These are phyloP conservation scores for Mycena vitilis DNA, from an alignment of 768 basidiomycete species.

Conservation along the genomic window DNA sequence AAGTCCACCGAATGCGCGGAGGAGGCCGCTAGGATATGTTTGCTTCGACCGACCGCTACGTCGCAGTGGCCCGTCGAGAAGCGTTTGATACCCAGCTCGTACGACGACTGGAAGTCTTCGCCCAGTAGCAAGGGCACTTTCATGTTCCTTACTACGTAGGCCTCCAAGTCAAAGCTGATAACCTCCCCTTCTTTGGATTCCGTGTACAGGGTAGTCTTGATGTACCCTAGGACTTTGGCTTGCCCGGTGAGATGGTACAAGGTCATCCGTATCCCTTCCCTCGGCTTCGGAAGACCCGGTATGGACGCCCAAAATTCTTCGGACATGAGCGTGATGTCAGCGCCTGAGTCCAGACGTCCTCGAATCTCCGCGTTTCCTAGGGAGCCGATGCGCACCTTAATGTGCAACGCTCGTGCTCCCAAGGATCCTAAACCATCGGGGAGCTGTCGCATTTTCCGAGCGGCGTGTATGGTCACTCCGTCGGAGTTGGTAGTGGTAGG, in stretches of 20 bases:
- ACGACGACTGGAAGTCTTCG: too few relatives aligned
- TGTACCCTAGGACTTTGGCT: not conserved
- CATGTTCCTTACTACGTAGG: conserved; percentile 2
- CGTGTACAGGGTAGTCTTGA: not conserved
- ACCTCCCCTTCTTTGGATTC: not conserved
- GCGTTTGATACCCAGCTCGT: conserved; percentile 29
- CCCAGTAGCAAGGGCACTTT: too few relatives aligned
- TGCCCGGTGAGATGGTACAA: too few relatives aligned
- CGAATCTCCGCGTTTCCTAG: not conserved
- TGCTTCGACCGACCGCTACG: conserved; percentile 9
- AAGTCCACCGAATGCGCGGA: conserved; percentile 14
- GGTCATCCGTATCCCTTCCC: too few relatives aligned
- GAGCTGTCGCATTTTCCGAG: too few relatives aligned
- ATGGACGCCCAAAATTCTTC: too few relatives aligned
- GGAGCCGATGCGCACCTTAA: not conserved
- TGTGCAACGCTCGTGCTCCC: conserved; percentile 7
- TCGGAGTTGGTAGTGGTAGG: too few relatives aligned
- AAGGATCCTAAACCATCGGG: conserved; percentile 8
- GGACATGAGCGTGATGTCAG: too few relatives aligned
- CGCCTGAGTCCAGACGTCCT: conserved; percentile 5
- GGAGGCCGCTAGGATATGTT: conserved; percentile 12
- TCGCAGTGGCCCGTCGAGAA: conserved; percentile 10
- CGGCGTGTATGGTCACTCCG: too few relatives aligned
- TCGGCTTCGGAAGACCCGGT: too few relatives aligned
- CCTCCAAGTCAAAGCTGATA: too few relatives aligned